Base-by-base conservation (phyloP, 768 basidiomycete species). In the Lentinula edodes region DNA sequence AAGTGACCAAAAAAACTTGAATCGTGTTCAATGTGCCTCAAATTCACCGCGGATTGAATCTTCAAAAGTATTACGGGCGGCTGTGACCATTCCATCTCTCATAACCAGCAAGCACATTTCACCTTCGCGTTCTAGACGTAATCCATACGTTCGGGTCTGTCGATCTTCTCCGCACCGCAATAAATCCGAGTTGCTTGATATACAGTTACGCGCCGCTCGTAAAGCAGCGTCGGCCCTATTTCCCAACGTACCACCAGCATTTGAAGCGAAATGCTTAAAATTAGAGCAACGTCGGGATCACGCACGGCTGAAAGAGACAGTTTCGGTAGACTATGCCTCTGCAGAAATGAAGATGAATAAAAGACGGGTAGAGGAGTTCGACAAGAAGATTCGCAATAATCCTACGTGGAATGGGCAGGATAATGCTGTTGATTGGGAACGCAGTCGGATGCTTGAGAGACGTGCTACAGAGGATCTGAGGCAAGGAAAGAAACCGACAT, bases 391-490 rank as follows among this genome's bases (percentile, higher is more conserved):
- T 43, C 41, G 20, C 9, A 18, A 23, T 10, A 52, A 15, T 28
- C 34, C 59, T 8, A 50, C 38, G 18, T 45, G 35, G 32, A 46
- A 13, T 10, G 34, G 38, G 13, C 34, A 13, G 23, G 51, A 51
- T 41, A n/a, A 34, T 38, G 41, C 9, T 15, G 51, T 52, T 4
- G 32, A 52, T 34, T 52, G 48, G 48, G 59, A 52, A 45, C 28
- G 48, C 9, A 60, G 59, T 43, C 13, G 48, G 59, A 38, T 52
- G 36, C 39, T 60, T 18, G 32, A 52, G 39, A 38, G 48, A 23
- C 23, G 23, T n/a, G 59, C 51, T 20, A 42, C 45, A 9, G 59
- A 60, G 20, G 59, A 60, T 60, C 18, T 60, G 5, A 23, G 36
- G 23, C 20, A 34, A 28, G 59, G 59, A 42, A 38, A 39, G 51